A percentile compares a stretch with the other conserved stretches of the same genome.
phyloP scores from a whole-genome alignment of 169 alveolate genomes.

The Toxoplasma gondii region DNA sequence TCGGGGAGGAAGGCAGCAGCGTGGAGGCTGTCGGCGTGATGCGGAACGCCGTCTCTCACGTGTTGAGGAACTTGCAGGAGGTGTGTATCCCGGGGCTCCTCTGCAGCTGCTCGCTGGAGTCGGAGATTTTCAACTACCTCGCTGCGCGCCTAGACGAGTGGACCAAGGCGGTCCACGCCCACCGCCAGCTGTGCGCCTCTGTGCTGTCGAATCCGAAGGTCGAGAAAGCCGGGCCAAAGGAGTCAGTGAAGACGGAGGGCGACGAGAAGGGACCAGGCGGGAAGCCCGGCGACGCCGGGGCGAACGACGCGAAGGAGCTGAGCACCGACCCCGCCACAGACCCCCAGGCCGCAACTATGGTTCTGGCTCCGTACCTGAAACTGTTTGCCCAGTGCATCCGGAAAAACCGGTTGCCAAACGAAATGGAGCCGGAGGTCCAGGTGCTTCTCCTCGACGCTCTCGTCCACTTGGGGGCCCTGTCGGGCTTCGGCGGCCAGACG shows the following conservation, averaged over 20 bases:
- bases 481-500: neutral
- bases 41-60: constrained; percentile 58
- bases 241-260: neutral
- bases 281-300: neutral
- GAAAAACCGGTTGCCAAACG: constrained; percentile 30
- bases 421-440: constrained; percentile 36
- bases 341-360: constrained; percentile 1
- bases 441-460: constrained; percentile 48
- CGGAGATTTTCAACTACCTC: constrained; percentile 17
- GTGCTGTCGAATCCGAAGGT: constrained; percentile 15
- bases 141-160: constrained; percentile 31
- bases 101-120: neutral
- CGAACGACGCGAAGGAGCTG: neutral
- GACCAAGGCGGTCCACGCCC: constrained; percentile 57
- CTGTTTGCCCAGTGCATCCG: constrained; percentile 52
- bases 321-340: constrained; percentile 13
- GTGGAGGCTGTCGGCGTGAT: constrained; percentile 55
- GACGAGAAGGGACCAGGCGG: neutral
- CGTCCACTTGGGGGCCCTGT: constrained; percentile 8
- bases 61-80: constrained; percentile 42
- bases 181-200: constrained; percentile 45
- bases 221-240: neutral
- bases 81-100: constrained; percentile 14
- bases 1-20: neutral
- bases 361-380: constrained; percentile 47